phyloP scores from a whole-genome alignment of 208 protist species.

The Angomonas ambiguus region DNA sequence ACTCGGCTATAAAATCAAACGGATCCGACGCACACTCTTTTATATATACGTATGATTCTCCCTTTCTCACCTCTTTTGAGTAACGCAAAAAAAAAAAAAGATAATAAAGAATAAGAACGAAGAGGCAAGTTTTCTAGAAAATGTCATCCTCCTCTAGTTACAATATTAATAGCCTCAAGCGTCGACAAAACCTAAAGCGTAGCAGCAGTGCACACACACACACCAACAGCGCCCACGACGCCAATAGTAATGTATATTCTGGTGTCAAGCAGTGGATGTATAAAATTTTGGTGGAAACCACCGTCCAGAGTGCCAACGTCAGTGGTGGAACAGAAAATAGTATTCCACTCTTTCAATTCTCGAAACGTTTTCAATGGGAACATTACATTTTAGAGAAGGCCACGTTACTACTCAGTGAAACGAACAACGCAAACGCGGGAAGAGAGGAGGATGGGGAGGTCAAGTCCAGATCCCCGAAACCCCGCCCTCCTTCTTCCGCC shows the following conservation, averaged over 20 bases:
- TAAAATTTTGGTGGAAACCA: slow-evolving; percentile 1
- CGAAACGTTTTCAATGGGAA: background rate
- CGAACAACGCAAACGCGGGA: background rate
- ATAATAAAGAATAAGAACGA: slow-evolving; percentile 7
- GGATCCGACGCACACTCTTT: no score
- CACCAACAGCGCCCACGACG: background rate
- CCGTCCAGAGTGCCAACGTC: background rate
- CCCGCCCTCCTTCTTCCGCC: background rate
- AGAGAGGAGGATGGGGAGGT: background rate
- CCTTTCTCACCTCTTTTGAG: background rate
- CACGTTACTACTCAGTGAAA: background rate
- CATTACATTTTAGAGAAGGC: background rate
- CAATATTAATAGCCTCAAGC: background rate
- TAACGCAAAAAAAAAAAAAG: background rate
- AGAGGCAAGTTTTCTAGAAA: background rate
- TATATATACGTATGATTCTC: no score
- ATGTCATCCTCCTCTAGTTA: background rate
- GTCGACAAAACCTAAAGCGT: background rate
- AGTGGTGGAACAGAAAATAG: no score
- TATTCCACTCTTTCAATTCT: background rate
- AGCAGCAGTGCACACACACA: background rate
- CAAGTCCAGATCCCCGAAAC: background rate
- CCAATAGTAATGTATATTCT: background rate
- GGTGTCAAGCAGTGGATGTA: background rate
- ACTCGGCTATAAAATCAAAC: no score